A percentile compares a stretch with the other conserved stretches of the same genome.
phyloP scores from a whole-genome alignment of 352 stramenopile species.

The Pythium chondricola region DNA sequence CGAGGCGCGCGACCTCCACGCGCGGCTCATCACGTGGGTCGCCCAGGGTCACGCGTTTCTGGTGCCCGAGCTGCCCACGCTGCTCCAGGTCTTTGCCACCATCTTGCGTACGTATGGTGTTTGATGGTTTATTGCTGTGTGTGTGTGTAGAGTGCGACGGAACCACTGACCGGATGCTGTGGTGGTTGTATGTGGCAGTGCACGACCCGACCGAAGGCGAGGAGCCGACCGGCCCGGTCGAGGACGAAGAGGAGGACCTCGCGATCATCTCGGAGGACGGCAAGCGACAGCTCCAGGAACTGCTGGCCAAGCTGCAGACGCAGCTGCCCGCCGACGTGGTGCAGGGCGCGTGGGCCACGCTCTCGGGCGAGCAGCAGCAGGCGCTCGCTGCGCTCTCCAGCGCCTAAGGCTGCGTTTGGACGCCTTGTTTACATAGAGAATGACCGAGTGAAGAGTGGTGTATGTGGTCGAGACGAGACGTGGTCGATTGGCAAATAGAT shows the following conservation, averaged over 20 bases:
- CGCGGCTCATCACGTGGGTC: conserved; percentile 60
- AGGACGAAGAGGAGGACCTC: conserved; percentile 61
- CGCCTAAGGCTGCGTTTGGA: too few relatives aligned
- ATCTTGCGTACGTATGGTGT: conserved; percentile 66
- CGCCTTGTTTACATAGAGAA: too few relatives aligned
- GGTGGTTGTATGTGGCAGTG: conserved; percentile 28
- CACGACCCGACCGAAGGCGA: conserved; percentile 53
- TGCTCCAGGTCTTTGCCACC: conserved; percentile 73
- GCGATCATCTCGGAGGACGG: conserved; percentile 58
- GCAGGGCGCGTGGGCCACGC: conserved; percentile 59
- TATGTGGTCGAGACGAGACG: background rate
- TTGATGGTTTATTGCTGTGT: conserved; percentile 8
- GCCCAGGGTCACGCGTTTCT: conserved; percentile 49
- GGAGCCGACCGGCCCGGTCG: conserved; percentile 9
- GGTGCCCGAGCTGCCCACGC: conserved; percentile 46
- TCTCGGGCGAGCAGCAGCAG: conserved; percentile 67
- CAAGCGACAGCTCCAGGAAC: conserved; percentile 46
- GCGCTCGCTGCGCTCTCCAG: conserved; percentile 54
- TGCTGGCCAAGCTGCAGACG: conserved; percentile 64
- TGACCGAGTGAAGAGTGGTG: background rate
- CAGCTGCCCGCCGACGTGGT: conserved; percentile 53
- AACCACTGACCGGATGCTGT: conserved; percentile 12
- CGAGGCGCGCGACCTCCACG: conserved; percentile 73
- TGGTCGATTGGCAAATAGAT: conserved; percentile 3
- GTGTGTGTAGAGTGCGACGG: background rate